Evolutionary conservation across 129 eudicot genomes (phyloP), one percentile per base, ranked within the genome.

Genomic region (Glebionis coronaria): DNA sequence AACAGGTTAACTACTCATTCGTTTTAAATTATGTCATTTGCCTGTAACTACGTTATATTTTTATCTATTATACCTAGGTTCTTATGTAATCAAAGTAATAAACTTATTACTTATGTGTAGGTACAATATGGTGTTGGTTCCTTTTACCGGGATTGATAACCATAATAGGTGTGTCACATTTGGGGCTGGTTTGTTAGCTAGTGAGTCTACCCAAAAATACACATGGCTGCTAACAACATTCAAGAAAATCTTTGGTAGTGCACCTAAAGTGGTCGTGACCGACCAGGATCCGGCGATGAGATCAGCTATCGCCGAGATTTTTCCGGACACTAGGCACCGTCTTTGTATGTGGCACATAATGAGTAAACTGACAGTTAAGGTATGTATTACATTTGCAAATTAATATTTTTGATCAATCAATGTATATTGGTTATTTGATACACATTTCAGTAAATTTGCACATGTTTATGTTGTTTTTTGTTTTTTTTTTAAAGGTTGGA

Each of bases 281-380:
- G 40, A 58, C 12, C 13, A 58, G 9, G 38, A 29, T 58, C 40
- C 5, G 0, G 42, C 63, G 1, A 58, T 58, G 42, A 21, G 2
- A 5, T 3, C 10, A 12, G 40, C 2, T 1, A 15, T 58, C 12
- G 2, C 1, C 3, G 42, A 11, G 0, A 9, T 58, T 58, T 58
- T 20, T 3, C 7, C 44, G 0, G 0, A 9, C 0, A 3, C 38
- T 12, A 58, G 38, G 4, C 63, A 58, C 11, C 38, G 14, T 0
- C 11, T 58, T 2, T 58, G 63, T 18, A 58, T 58, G 16, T 58
- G 63, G 44, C 63, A 58, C 14, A 27, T 58, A 1, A 58, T 25
- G 40, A 1, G 2, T 0, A 58, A 58, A 9, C 15, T 58, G 1
- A 12, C 44, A 21, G 9, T 0, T 1, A 58, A 27, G 44, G 63